phyloP scores from a whole-genome alignment of 257 asterid genomes.

The Nicotiana sylvestris region DNA sequence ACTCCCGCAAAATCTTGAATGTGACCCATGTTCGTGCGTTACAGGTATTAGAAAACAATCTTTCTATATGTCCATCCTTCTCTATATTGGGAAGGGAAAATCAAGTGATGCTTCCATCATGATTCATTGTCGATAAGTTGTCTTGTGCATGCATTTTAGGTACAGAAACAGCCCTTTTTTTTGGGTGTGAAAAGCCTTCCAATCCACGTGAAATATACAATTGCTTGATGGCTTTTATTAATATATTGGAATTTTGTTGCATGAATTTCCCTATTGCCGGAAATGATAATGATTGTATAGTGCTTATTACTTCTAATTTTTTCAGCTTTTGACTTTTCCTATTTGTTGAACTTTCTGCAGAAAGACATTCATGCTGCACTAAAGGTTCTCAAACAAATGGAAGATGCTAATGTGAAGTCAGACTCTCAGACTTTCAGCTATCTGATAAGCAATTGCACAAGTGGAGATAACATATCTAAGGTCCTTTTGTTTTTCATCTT shows the following conservation, averaged over 20 bases:
- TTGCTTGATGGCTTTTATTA: background rate
- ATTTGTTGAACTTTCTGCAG: constrained; percentile 45
- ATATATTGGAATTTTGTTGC: constrained; percentile 15
- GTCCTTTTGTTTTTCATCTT: constrained; percentile 28
- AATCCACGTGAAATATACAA: background rate
- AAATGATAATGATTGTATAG: background rate
- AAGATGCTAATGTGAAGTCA: constrained; percentile 70
- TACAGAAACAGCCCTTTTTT: background rate
- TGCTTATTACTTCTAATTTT: constrained; percentile 19
- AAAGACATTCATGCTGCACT: constrained; percentile 52
- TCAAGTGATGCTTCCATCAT: background rate
- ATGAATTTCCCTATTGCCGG: background rate
- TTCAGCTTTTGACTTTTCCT: constrained; percentile 20
- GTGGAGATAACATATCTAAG: constrained; percentile 65
- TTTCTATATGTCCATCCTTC: background rate
- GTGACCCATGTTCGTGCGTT: background rate
- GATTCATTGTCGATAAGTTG: background rate
- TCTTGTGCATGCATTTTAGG: background rate
- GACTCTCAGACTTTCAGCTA: constrained; percentile 72
- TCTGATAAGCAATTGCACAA: constrained; percentile 55
- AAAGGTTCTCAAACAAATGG: constrained; percentile 73
- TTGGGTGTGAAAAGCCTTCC: background rate
- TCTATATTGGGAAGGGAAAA: background rate
- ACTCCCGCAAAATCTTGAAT: background rate
- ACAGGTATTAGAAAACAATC: background rate